phyloP scores from a whole-genome alignment of 179 eudicot genomes.

The Beta corolliflora region DNA sequence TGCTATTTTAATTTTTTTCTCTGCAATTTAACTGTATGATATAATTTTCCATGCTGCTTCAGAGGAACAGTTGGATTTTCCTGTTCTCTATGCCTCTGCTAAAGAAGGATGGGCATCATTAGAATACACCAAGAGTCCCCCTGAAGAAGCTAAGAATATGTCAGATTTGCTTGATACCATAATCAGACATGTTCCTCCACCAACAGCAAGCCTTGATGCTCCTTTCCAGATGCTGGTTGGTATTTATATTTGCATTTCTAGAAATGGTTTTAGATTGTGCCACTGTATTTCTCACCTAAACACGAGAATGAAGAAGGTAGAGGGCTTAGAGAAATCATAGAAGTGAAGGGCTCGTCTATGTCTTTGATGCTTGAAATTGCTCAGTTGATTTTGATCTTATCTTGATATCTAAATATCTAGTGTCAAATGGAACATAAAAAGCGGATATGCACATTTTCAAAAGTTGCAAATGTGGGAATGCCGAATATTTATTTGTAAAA shows the following conservation, averaged over 20 bases:
- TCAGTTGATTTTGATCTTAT: neutral
- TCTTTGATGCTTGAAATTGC: neutral
- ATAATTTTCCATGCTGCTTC: constrained; percentile 16
- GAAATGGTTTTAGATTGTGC: neutral
- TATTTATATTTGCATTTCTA: constrained; percentile 22
- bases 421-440: neutral
- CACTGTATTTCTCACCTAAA: neutral
- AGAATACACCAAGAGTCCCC: constrained; percentile 76
- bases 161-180: constrained; percentile 93
- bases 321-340: neutral
- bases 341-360: constrained; percentile 13
- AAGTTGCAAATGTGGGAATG: neutral
- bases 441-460: neutral
- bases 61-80: constrained; percentile 98
- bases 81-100: constrained; percentile 98
- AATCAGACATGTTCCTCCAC: constrained; percentile 73
- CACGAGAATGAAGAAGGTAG: neutral
- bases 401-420: neutral
- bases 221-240: constrained; percentile 96
- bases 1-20: neutral
- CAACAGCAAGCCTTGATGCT: constrained; percentile 68
- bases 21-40: constrained; percentile 12
- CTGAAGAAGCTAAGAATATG: constrained; percentile 82
- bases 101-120: constrained; percentile 99
- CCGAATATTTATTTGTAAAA: neutral